A percentile compares a stretch with the other conserved stretches of the same genome.
phyloP scores from a whole-genome alignment of 2,329 filamentous ascomycete genomes.

The Pleurostoma richardsiae region DNA sequence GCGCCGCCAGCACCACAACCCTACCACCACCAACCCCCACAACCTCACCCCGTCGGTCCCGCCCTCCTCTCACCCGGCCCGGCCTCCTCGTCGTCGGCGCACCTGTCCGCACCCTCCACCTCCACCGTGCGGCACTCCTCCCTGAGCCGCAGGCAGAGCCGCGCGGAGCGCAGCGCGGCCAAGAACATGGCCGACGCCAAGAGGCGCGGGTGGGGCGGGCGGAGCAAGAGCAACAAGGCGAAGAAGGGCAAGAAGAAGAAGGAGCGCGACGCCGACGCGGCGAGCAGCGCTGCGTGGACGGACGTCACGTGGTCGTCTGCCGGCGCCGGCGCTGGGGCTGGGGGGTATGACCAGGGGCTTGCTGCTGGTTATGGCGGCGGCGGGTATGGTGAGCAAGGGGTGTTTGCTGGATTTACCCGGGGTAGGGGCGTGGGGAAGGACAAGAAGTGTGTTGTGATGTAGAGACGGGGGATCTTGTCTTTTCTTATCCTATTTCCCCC shows the following conservation, averaged over 20 bases:
- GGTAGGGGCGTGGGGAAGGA: conserved; percentile 24
- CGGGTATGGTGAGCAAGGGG: conserved; percentile 1
- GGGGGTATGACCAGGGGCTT: neutral
- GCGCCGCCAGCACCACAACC: conserved; percentile 3
- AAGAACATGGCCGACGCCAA: conserved; percentile 60
- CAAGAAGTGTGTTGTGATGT: conserved; percentile 51
- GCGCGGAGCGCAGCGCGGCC: conserved; percentile 54
- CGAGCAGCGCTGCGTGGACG: conserved; percentile 47
- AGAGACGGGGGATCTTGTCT: conserved; percentile 8
- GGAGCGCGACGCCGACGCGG: conserved; percentile 28
- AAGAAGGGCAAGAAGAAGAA: conserved; percentile 33
- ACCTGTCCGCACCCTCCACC: neutral
- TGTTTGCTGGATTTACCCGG: neutral
- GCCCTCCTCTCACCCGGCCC: conserved; percentile 25
- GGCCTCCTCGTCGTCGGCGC: conserved; percentile 22
- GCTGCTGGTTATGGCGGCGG: too few relatives aligned
- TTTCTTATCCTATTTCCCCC: too few relatives aligned
- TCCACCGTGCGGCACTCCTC: conserved; percentile 28
- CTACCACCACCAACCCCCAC: conserved; percentile 2
- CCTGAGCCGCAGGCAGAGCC: conserved; percentile 43
- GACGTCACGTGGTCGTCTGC: conserved; percentile 34
- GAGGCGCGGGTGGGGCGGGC: conserved; percentile 45
- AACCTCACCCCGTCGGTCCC: neutral
- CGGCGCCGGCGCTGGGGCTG: conserved; percentile 10
- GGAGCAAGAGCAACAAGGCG: conserved; percentile 29